Percentiles rank a stretch among this genome's conserved stretches.
phyloP scores from a whole-genome alignment of 1,284 basidiomycete species.

The Cryptococcus sp. region DNA sequence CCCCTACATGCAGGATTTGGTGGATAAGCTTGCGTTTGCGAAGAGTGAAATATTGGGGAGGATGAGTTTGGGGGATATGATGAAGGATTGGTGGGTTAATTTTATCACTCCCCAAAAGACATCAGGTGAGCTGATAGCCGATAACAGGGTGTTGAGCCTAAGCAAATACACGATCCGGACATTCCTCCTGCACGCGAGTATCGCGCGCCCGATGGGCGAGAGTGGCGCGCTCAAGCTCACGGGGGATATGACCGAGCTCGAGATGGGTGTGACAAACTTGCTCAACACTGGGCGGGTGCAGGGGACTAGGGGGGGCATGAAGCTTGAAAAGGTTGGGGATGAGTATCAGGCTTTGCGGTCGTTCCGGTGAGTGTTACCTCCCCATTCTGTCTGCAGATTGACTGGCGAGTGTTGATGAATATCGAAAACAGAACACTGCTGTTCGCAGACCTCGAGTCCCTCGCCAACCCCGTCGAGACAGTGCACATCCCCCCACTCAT shows the following conservation, averaged over 20 bases:
- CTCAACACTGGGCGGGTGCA: slow-evolving; percentile 55
- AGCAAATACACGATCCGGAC: slow-evolving; percentile 72
- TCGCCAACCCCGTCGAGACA: slow-evolving; percentile 65
- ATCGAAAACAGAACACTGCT: slow-evolving; percentile 63
- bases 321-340: slow-evolving; percentile 67
- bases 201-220: slow-evolving; percentile 81
- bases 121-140: neutral
- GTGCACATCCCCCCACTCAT: slow-evolving; percentile 70
- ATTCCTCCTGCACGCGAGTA: slow-evolving; percentile 85
- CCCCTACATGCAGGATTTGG: slow-evolving; percentile 82
- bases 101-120: neutral
- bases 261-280: slow-evolving; percentile 80
- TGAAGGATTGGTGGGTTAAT: slow-evolving; percentile 64
- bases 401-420: neutral
- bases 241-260: slow-evolving; percentile 91
- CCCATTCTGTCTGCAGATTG: neutral
- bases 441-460: slow-evolving; percentile 71
- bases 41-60: slow-evolving; percentile 69
- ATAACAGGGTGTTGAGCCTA: slow-evolving; percentile 61
- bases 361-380: slow-evolving; percentile 61
- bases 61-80: slow-evolving; percentile 66
- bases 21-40: slow-evolving; percentile 76
- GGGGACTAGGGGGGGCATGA: slow-evolving; percentile 59
- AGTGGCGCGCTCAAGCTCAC: slow-evolving; percentile 85
- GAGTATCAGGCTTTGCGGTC: slow-evolving; percentile 75